Base-by-base conservation (phyloP, 345 rosid species). In the Ricinus communis region DNA sequence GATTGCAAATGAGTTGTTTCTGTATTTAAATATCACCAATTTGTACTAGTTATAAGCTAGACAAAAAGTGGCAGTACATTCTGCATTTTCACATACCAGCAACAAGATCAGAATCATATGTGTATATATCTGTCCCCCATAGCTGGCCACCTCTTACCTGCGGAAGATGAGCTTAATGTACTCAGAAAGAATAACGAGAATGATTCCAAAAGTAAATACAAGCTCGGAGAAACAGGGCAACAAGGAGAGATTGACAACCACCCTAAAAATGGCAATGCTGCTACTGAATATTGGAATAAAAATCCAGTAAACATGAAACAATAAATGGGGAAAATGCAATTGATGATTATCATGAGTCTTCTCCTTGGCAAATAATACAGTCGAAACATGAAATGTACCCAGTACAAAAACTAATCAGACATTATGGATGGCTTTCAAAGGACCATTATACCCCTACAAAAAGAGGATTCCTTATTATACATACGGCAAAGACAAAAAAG, bases 71-170 rank as follows among this genome's bases (percentile, higher is more conserved):
- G 38, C 52, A 58, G 25, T n/a, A 3, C 18, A 62, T 8, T 45
- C 25, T 62, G 8, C 49, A 57, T 57, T 55, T 59, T 14, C 68
- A 73, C 70, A 58, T 82, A 93, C 98, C 98, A 84, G 99, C 98
- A 73, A 96, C 99, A 81, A 93, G 96, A 81, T 96, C 99, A 18
- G 99, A 96, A 76, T 96, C 99, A 64, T 91, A 90, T 38, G 98
- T 96, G 85, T 96, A 93, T 77, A 88, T 80, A 81, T 93, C 99
- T 25, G 97, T 96, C 59, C 99, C 99, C 99, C 99, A 93, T 38
- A 96, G 86, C 79, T 96, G 99, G 73, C 94, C 95, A 47, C 99
- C 97, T 83, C 97, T 86, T 62, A 96, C 99, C 99, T 96, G 86
- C 76, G 78, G 49, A 71, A 31, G 40, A 64, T 68, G 71, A 74